phyloP scores from a whole-genome alignment of 345 rosid species.

The Populus pruinosa region DNA sequence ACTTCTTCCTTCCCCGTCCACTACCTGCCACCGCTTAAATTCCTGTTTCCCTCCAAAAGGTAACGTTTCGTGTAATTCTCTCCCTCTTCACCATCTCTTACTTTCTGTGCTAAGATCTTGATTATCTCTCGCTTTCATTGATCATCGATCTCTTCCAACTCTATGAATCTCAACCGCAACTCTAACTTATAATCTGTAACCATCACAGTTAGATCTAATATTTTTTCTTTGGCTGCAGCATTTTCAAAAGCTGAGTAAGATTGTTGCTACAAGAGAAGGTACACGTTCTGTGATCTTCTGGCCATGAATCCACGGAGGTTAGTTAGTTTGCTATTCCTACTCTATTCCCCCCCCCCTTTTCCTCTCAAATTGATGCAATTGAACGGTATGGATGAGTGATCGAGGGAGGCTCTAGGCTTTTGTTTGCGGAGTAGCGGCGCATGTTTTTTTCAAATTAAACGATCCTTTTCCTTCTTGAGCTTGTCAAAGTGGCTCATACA shows the following conservation, averaged over 20 bases:
- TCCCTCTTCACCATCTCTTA: not conserved
- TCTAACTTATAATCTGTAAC: not conserved
- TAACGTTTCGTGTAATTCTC: not conserved
- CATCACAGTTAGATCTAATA: not conserved
- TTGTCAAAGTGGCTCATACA: too few species aligned
- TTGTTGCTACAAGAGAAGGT: not conserved
- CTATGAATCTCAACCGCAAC: not conserved
- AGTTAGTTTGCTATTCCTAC: slow-evolving; percentile 9
- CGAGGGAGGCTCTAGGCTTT: not conserved
- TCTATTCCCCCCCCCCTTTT: not conserved
- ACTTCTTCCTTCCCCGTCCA: not conserved
- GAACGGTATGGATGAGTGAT: not conserved
- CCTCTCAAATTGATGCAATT: not conserved
- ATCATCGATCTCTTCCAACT: not conserved
- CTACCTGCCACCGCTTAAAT: not conserved
- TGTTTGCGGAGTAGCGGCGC: not conserved
- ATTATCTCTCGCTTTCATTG: not conserved
- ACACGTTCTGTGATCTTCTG: slow-evolving; percentile 11
- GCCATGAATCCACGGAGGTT: slow-evolving; percentile 52
- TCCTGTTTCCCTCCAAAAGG: slow-evolving; percentile 21
- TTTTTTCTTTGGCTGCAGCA: not conserved
- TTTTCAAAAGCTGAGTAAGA: not conserved
- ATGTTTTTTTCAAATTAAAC: not conserved
- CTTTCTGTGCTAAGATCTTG: slow-evolving; percentile 18
- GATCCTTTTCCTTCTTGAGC: too few species aligned